These are phyloP conservation scores for Malassezia furfur DNA, from an alignment of 1,284 basidiomycete genomes.

Conservation along the genomic window DNA sequence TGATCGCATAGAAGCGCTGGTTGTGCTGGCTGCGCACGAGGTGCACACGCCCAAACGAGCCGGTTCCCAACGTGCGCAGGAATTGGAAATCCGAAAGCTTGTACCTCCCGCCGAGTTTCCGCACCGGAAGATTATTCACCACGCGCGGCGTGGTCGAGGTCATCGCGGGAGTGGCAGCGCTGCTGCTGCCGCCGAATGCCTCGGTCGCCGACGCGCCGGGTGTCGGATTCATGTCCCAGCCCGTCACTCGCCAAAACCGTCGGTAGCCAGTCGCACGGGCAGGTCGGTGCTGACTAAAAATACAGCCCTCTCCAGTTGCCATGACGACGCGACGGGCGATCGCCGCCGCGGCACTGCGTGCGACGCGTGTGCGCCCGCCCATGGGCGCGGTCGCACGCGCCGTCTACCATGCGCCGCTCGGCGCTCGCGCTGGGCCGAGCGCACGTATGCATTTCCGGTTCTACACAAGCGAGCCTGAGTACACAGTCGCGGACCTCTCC, in stretches of 20 bases:
- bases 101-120: conserved; percentile 42
- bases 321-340: not conserved
- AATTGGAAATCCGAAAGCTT: conserved; percentile 41
- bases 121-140: conserved; percentile 1
- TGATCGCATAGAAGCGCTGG: conserved; percentile 45
- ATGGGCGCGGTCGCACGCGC: not conserved
- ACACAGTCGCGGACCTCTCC: conserved; percentile 50
- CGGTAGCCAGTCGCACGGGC: not conserved
- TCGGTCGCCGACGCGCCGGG: not conserved
- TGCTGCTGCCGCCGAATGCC: not conserved
- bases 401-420: not conserved
- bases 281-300: not conserved
- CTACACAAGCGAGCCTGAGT: not conserved
- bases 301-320: not conserved
- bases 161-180: not conserved
- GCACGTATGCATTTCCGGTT: no score
- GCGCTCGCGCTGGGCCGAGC: no score
- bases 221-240: not conserved
- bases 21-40: conserved; percentile 42
- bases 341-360: not conserved
- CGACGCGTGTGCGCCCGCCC: not conserved
- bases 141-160: not conserved
- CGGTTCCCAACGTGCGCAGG: conserved; percentile 42
- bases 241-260: no score
- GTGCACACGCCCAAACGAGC: conserved; percentile 44